phyloP scores from a whole-genome alignment of 2,329 filamentous ascomycete genomes.

The Alternaria triticina region DNA sequence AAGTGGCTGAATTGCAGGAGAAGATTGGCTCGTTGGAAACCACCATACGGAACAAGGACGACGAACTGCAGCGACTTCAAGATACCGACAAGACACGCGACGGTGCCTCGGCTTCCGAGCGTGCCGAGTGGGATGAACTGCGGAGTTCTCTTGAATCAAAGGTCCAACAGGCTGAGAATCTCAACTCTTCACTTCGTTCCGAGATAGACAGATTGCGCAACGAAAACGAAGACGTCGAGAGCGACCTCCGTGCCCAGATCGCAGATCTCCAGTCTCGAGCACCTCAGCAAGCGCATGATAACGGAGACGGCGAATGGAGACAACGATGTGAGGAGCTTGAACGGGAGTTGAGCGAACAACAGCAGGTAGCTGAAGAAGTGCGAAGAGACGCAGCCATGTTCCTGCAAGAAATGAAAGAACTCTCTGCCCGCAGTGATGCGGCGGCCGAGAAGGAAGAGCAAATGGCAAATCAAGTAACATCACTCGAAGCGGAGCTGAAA shows the following conservation, averaged over 20 bases:
- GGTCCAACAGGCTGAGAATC: conserved; percentile 72
- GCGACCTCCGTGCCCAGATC: conserved; percentile 68
- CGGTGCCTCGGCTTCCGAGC: conserved; percentile 64
- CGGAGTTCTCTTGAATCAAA: conserved; percentile 73
- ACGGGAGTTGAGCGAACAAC: conserved; percentile 75
- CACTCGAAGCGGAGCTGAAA: conserved; percentile 81
- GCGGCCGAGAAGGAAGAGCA: conserved; percentile 83
- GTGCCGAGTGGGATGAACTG: conserved; percentile 72
- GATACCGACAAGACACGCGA: conserved; percentile 64
- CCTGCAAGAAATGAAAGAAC: conserved; percentile 83
- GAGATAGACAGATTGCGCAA: conserved; percentile 77
- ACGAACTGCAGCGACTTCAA: conserved; percentile 67
- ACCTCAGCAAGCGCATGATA: conserved; percentile 25
- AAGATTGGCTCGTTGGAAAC: conserved; percentile 76
- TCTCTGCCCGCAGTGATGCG: conserved; percentile 80
- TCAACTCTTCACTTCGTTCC: conserved; percentile 80
- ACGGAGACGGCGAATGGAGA: conserved; percentile 41
- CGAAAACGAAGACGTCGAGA: conserved; percentile 70
- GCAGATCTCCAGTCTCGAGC: conserved; percentile 54
- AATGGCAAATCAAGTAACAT: conserved; percentile 75
- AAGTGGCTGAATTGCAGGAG: conserved; percentile 75
- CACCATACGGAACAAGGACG: conserved; percentile 72
- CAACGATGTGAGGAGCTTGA: conserved; percentile 54
- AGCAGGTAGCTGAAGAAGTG: conserved; percentile 85
- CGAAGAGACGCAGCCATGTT: conserved; percentile 82